Evolutionary conservation across 345 rosid species (phyloP), one percentile per base, ranked within the genome.

Genomic region (Triadica sebifera): DNA sequence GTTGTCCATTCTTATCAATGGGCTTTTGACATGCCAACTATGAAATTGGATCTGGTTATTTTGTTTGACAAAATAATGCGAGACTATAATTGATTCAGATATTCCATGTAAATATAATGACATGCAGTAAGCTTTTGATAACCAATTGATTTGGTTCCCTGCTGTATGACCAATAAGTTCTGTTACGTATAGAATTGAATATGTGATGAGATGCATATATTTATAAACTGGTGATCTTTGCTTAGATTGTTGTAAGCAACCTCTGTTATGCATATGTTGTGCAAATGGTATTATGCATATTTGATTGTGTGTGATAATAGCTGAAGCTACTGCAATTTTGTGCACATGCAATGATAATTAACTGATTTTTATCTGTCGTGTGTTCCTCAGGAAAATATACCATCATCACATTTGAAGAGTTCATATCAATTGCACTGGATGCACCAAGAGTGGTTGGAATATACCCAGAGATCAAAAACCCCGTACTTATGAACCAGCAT

Each of bases 381-480:
- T 79, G 34, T 64, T 74, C 37, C n/a, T 66, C 90, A 94, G 98
- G 97, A 65, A 92, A 83, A 75, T 94, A 85, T 81, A 71, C 85
- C 6, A 92, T 94, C 43, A 88, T 92, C 73, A 91, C 98, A 55
- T 91, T 94, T 64, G 96, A 94, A 53, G 97, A 90, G 81, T 94
- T 70, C 85, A 94, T 94, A 74, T 69, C 98, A 66, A 92, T 94
- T 45, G 98, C 95, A 47, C 75, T 88, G 69, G 91, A 92, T 82
- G 97, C 98, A 20, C 72, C 87, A 41, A 86, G 98, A 87, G 85
- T 91, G 68, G 97, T 93, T 59, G 99, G 99, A 39, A 95, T 95
- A 75, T 95, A 95, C 83, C 98, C 99, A 3, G 99, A 95, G 88
- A 95, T 95, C 29, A 95, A 95, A 78, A 87, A 90, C 74, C 99